Evolutionary conservation across 345 rosid species (phyloP).

Genomic region (Gossypium raimondii): DNA sequence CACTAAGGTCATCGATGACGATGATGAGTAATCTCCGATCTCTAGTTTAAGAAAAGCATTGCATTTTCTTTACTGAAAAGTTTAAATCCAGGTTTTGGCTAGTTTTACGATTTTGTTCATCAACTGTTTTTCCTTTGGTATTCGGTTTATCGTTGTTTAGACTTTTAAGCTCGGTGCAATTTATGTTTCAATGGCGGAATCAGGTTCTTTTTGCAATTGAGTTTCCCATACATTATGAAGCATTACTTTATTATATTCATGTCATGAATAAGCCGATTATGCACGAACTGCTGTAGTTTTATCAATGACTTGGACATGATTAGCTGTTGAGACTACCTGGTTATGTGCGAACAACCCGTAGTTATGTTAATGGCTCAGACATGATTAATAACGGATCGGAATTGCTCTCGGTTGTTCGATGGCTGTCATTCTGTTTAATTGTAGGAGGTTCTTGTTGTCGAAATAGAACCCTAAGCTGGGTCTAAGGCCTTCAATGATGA

Average conservation of each 20-base stretch:
- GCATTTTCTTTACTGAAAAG: not conserved
- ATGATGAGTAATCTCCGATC: constrained; percentile 29
- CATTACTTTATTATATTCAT: not conserved
- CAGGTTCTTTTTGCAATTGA: not conserved
- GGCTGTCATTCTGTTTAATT: not conserved
- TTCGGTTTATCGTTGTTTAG: not conserved
- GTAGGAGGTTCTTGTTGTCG: not conserved
- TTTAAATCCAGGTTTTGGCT: not conserved
- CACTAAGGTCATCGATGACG: constrained; percentile 60
- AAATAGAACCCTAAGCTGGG: no score
- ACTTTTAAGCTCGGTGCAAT: not conserved
- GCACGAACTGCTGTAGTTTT: not conserved
- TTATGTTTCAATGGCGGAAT: not conserved
- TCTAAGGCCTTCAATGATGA: not conserved
- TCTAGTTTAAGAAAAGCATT: not conserved
- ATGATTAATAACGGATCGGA: not conserved
- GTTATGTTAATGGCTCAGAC: no score
- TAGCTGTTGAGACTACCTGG: not conserved
- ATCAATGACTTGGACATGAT: not conserved
- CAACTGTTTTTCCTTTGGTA: not conserved
- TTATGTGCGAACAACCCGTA: not conserved
- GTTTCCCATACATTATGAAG: not conserved
- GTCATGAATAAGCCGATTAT: not conserved
- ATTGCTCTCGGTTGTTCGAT: not conserved
- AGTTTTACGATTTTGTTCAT: not conserved